These are phyloP conservation scores for Nicotiana undulata DNA, from an alignment of 257 asterid genomes.

Conservation along the genomic window DNA sequence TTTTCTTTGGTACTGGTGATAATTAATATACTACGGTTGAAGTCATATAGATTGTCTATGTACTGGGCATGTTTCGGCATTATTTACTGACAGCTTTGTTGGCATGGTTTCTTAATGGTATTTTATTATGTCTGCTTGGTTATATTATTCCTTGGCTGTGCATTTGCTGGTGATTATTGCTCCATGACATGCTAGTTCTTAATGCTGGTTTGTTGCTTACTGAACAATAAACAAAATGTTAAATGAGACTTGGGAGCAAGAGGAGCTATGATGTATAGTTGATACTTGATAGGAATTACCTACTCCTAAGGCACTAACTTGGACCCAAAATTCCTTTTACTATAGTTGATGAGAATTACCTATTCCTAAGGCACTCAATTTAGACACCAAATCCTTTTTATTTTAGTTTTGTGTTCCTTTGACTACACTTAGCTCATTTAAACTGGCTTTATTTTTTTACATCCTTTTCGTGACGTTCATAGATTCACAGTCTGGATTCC, in stretches of 20 bases:
- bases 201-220: neutral
- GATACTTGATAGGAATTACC: neutral
- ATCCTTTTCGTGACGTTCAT: neutral
- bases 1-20: neutral
- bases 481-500: neutral
- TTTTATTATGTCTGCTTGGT: neutral
- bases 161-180: neutral
- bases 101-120: neutral
- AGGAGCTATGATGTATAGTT: neutral
- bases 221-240: neutral
- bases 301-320: neutral
- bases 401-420: conserved; percentile 1
- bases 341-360: neutral
- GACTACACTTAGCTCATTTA: neutral
- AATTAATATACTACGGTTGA: neutral
- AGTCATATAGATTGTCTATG: neutral
- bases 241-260: neutral
- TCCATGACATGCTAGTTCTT: neutral
- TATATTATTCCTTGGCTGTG: neutral
- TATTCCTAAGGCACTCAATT: neutral
- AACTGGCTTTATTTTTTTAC: neutral
- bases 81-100: neutral
- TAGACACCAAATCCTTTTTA: neutral
- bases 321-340: neutral
- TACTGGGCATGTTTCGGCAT: neutral